A percentile compares a stretch with the other conserved stretches of the same genome.
phyloP scores from a whole-genome alignment of 371 early-diverging fungal species.

The Mucor plumbeus region DNA sequence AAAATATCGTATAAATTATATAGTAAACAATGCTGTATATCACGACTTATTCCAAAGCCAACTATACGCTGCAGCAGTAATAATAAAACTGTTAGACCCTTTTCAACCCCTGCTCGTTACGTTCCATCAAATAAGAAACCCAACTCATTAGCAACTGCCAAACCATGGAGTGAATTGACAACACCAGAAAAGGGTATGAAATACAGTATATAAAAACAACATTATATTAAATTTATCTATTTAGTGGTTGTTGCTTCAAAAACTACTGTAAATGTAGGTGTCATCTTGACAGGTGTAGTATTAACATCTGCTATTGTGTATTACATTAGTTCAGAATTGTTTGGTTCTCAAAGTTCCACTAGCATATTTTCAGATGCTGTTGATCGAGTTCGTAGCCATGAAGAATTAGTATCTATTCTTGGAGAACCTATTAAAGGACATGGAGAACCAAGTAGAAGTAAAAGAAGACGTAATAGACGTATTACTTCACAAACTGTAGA shows the following conservation, averaged over 20 bases:
- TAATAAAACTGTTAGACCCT: conserved; percentile 10
- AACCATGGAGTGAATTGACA: conserved; percentile 50
- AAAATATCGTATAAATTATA: neutral
- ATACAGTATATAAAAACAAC: neutral
- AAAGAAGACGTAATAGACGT: conserved; percentile 52
- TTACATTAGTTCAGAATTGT: conserved; percentile 44
- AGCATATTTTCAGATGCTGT: conserved; percentile 51
- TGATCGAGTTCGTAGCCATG: conserved; percentile 41
- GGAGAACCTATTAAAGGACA: conserved; percentile 51
- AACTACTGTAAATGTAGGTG: conserved; percentile 43
- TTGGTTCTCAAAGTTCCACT: conserved; percentile 48
- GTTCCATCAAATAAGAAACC: conserved; percentile 12
- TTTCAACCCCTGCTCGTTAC: conserved; percentile 25
- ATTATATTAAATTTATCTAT: neutral
- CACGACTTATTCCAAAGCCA: conserved; percentile 16
- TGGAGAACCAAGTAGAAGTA: conserved; percentile 53
- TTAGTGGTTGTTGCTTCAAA: conserved; percentile 51
- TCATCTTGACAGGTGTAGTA: conserved; percentile 44
- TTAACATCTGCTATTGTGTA: conserved; percentile 44
- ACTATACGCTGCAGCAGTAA: conserved; percentile 1
- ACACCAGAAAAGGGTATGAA: conserved; percentile 50
- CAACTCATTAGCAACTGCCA: conserved; percentile 16
- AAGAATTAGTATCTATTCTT: conserved; percentile 26
- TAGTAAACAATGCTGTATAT: conserved; percentile 2
- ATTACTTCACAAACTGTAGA: conserved; percentile 46